Evolutionary conservation across 1,284 basidiomycete species (phyloP).

Genomic region (Trichosporon sp.): DNA sequence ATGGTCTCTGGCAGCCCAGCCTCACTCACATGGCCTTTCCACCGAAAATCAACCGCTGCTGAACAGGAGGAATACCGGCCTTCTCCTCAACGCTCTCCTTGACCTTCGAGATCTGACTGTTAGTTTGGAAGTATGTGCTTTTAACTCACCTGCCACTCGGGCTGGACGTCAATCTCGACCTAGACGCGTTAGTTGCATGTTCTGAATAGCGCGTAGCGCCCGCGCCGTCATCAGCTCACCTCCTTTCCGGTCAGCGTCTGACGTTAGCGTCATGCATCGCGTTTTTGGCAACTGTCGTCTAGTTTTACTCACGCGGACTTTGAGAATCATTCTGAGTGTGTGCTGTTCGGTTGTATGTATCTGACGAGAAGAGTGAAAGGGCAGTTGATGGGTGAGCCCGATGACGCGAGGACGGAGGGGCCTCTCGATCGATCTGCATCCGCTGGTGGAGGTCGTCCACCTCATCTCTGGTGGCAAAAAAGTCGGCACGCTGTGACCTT

Average conservation of each 20-base stretch:
- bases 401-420: slow-evolving; percentile 17
- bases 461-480: slow-evolving; percentile 17
- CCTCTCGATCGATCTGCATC: slow-evolving; percentile 18
- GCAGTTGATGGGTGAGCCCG: neutral
- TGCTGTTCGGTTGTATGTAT: neutral
- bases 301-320: slow-evolving; percentile 51
- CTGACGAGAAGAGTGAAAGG: neutral
- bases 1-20: neutral
- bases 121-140: slow-evolving; percentile 1
- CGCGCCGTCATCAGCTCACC: slow-evolving; percentile 33
- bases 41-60: slow-evolving; percentile 92
- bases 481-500: slow-evolving; percentile 5
- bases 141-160: slow-evolving; percentile 75
- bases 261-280: slow-evolving; percentile 27
- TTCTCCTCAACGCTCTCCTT: slow-evolving; percentile 99
- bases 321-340: slow-evolving; percentile 50
- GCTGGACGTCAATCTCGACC: slow-evolving; percentile 88
- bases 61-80: slow-evolving; percentile 94
- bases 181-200: slow-evolving; percentile 23
- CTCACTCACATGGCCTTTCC: slow-evolving; percentile 89
- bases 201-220: neutral
- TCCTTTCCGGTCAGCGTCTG: slow-evolving; percentile 53
- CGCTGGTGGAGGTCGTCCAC: slow-evolving; percentile 18
- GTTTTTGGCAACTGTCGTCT: no score
- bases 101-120: slow-evolving; percentile 79